Conservation (phyloP, 345 rosid genomes). For the Gossypium thurberi region DNA sequence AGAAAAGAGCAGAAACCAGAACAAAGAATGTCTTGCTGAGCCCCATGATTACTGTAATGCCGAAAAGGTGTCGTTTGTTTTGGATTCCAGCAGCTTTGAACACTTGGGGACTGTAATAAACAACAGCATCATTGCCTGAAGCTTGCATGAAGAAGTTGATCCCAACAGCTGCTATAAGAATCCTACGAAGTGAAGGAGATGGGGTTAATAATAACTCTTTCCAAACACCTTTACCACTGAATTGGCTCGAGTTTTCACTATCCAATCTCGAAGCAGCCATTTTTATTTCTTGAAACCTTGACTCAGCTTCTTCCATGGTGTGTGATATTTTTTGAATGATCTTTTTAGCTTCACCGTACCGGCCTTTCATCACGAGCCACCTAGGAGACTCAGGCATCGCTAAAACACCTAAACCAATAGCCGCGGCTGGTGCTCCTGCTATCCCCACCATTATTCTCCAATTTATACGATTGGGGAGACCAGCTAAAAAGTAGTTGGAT, state of each 20-base stretch:
- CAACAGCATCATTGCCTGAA: constrained; percentile 47
- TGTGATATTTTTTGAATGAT: constrained; percentile 37
- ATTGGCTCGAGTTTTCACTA: not conserved
- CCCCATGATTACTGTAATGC: constrained; percentile 44
- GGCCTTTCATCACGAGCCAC: constrained; percentile 51
- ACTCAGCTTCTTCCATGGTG: constrained; percentile 33
- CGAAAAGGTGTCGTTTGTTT: constrained; percentile 30
- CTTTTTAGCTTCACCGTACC: constrained; percentile 31
- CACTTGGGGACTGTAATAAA: constrained; percentile 46
- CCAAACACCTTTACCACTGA: constrained; percentile 39
- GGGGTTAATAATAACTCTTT: constrained; percentile 30
- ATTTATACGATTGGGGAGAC: constrained; percentile 30
- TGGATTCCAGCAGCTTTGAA: constrained; percentile 37
- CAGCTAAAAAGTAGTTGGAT: constrained; percentile 31
- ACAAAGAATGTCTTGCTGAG: constrained; percentile 33
- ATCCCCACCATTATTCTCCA: constrained; percentile 54
- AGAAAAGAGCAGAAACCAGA: constrained; percentile 32
- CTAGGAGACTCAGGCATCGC: constrained; percentile 51
- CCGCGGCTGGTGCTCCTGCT: constrained; percentile 32
- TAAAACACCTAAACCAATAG: constrained; percentile 25
- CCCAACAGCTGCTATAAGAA: constrained; percentile 38
- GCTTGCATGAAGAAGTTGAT: constrained; percentile 62
- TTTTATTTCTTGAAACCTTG: constrained; percentile 29
- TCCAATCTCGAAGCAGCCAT: constrained; percentile 9
- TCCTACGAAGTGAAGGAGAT: constrained; percentile 22